These are phyloP conservation scores for Podospora tetraspora DNA, from an alignment of 495 filamentous ascomycete genomes.

Conservation along the genomic window DNA sequence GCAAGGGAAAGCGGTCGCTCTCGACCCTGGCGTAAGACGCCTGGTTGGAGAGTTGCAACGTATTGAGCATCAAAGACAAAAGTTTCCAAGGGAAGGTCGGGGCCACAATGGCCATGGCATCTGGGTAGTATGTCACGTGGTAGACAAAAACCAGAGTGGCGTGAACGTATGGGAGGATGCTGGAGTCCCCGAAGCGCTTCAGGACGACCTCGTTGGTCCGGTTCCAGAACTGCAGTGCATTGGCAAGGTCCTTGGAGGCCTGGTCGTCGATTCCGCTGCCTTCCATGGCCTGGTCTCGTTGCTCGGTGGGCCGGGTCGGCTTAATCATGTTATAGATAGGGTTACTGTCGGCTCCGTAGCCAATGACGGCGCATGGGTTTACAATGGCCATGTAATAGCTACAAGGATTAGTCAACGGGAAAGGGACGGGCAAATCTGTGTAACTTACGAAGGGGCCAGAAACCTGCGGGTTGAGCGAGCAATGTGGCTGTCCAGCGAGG, in stretches of 20 bases:
- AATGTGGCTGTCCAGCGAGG: conserved; percentile 55
- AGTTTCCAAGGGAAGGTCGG: conserved; percentile 59
- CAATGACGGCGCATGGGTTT: conserved; percentile 37
- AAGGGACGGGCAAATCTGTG: background rate
- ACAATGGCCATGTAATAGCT: conserved; percentile 56
- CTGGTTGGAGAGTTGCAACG: conserved; percentile 43
- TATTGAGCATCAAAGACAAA: conserved; percentile 62
- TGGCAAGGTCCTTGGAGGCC: conserved; percentile 21
- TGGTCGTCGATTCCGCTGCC: conserved; percentile 16
- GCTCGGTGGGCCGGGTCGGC: conserved; percentile 11
- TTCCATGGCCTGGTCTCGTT: conserved; percentile 18
- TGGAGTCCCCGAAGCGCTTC: conserved; percentile 54
- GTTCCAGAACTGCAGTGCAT: conserved; percentile 26
- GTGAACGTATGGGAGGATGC: conserved; percentile 63
- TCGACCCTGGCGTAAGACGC: conserved; percentile 43
- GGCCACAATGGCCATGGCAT: conserved; percentile 42
- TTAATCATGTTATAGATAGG: conserved; percentile 31
- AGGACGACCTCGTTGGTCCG: conserved; percentile 49
- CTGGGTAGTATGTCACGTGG: conserved; percentile 48
- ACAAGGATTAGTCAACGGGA: conserved; percentile 18
- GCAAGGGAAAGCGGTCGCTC: conserved; percentile 45
- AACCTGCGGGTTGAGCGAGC: conserved; percentile 52
- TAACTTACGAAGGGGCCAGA: conserved; percentile 54
- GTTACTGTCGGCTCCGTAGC: conserved; percentile 37
- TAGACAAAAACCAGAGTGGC: conserved; percentile 64